Base-by-base conservation (phyloP, 2,329 filamentous ascomycete species). In the Lomentospora prolificans region DNA sequence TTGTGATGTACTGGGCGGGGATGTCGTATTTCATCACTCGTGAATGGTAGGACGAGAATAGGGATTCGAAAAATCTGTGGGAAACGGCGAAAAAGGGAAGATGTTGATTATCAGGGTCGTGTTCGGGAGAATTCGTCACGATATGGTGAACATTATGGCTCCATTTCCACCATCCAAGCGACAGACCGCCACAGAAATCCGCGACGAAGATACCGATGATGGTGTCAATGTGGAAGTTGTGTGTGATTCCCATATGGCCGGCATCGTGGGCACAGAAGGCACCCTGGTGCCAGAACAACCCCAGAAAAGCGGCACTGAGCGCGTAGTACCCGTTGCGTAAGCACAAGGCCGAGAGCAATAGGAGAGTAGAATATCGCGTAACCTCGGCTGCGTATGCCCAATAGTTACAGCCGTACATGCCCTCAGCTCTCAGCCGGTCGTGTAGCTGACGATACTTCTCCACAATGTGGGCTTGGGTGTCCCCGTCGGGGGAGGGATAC, bases 111-210 rank as follows among this genome's bases (percentile, higher is more conserved):
- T 97, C 92, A 0, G 94, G 92, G 67, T 97, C 92, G 67, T 97
- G 92, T 69, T 96, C 94, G 12, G 91, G 89, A 46, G 87, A 87
- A 69, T 97, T 97, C 17, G 94, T 97, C 54, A 97, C 87, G 62
- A 97, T 90, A 66, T 97, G 92, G 67, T 97, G 92, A 7, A 96
- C 90, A 65, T 97, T 97, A 70, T 97, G 92, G 67, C 85, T 96
- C 59, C 84, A 80, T 72, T 97, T 97, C 92, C 94, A 99, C 94
- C 94, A 99, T 48, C 92, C 89, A 55, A 96, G 73, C 25, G 90
- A 96, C 31, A 99, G 72, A 0, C 94, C 94, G 36, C 94, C 94
- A 19, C 94, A 74, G 63, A 87, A 97, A 67, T 96, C 87, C 55
- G 91, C 90, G 64, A 96, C 87, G 60, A 95, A 72, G 65, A 97